A percentile compares a stretch with the other conserved stretches of the same genome.
Conservation (phyloP, 306 rosid species). For the Casuarina glauca region DNA sequence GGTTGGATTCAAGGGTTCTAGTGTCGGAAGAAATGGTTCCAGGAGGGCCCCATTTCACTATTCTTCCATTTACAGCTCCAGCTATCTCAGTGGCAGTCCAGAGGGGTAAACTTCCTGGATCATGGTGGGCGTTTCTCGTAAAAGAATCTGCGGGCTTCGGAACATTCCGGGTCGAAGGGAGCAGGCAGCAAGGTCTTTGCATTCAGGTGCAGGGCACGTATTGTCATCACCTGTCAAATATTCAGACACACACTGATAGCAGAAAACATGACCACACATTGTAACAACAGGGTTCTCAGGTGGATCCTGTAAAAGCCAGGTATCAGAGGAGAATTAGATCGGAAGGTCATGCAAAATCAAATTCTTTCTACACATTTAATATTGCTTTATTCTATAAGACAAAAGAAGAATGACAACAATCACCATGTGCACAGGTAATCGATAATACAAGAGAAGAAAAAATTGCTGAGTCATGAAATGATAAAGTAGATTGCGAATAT, state of each 20-base stretch:
- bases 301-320: constrained; percentile 68
- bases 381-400: background rate
- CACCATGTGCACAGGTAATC: background rate
- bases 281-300: constrained; percentile 87
- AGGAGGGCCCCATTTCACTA: constrained; percentile 36
- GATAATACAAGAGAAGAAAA: background rate
- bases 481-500: background rate
- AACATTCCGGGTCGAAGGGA: background rate
- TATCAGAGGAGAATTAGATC: constrained; percentile 29
- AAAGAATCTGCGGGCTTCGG: background rate
- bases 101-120: background rate
- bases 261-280: constrained; percentile 92
- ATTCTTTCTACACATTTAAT: background rate
- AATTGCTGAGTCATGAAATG: background rate
- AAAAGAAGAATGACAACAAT: background rate
- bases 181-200: constrained; percentile 39
- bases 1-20: constrained; percentile 25
- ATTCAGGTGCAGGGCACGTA: constrained; percentile 69
- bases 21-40: constrained; percentile 38
- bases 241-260: constrained; percentile 88
- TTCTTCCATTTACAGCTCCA: constrained; percentile 32
- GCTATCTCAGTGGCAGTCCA: constrained; percentile 37
- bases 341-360: background rate
- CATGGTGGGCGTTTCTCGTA: constrained; percentile 8
- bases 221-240: constrained; percentile 75